Base-by-base conservation (phyloP, 306 rosid species). In the Medicago ruthenica region DNA sequence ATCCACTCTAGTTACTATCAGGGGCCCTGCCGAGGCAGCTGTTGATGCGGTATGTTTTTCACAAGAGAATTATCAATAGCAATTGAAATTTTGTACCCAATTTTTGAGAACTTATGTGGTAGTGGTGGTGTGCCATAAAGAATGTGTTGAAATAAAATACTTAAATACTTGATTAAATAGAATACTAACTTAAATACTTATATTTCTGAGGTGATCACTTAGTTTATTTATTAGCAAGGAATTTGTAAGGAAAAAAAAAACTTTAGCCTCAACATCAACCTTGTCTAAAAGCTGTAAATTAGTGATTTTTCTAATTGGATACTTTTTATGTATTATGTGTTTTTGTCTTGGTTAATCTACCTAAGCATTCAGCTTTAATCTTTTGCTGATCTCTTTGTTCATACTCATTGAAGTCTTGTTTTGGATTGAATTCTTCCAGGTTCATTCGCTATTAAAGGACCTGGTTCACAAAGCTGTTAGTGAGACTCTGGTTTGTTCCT, bases 21-120 rank as follows among this genome's bases (percentile, higher is more conserved):
- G 93, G 88, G 98, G 96, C 71, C 98, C 98, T 54, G 96, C 97
- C 47, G 97, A 93, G 88, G 92, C 97, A 72, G 87, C 92, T 67
- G 98, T 93, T 83, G 96, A 93, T 82, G 97, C 97, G 77, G 97
- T 93, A 88, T 63, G 87, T 21, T 76, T 80, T 63, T 13, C 61
- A 36, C 64, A 4, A 45, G n/a, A 15, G 42, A 83, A 54, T 75
- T 59, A 17, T 60, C 20, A 74, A 54, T 31, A 57, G 17, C 65
- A 44, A 74, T 45, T 44, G 27, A 47, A 74, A 9, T 47, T 17
- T 68, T 40, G 8, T 34, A 34, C 37, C 7, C 61, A 31, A 16
- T 12, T 7, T 7, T 66, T 76, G 50, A 68, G 67, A 60, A 44
- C 47, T 17, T 51, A 1, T 45, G 44, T 67, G 68, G 42, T 11